Conservation (phyloP, 768 basidiomycete genomes). For the Russula griseocarnosa region DNA sequence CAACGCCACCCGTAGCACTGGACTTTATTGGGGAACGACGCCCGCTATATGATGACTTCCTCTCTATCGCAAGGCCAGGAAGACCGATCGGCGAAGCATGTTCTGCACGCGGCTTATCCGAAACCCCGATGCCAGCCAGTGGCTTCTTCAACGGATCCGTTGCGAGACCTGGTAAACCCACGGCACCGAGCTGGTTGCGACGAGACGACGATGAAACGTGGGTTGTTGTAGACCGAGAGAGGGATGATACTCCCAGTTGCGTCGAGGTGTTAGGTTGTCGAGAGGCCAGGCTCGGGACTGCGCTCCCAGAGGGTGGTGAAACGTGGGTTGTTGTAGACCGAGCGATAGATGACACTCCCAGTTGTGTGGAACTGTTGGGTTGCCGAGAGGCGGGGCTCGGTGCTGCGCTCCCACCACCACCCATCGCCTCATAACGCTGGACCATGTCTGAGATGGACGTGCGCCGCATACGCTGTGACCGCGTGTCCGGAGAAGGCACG, state of each 20-base stretch:
- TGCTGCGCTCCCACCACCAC: conserved; percentile 32
- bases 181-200: conserved; percentile 20
- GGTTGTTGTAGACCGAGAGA: conserved; percentile 10
- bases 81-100: conserved; percentile 27
- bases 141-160: conserved; percentile 25
- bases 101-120: conserved; percentile 31
- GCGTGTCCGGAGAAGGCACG: conserved; percentile 46
- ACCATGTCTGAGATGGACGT: conserved; percentile 88
- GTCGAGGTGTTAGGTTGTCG: conserved; percentile 12
- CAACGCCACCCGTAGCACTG: background rate
- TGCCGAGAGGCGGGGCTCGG: conserved; percentile 8
- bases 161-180: conserved; percentile 18
- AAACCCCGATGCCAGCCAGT: conserved; percentile 24
- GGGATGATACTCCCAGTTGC: background rate
- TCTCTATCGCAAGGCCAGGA: conserved; percentile 24
- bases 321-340: conserved; percentile 13
- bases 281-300: background rate
- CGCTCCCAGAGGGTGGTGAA: conserved; percentile 10
- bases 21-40: conserved; percentile 23
- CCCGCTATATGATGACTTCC: conserved; percentile 14
- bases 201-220: conserved; percentile 10
- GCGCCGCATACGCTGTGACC: conserved; percentile 47
- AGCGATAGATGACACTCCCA: conserved; percentile 2
- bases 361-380: conserved; percentile 1
- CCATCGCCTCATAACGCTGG: conserved; percentile 72